Evolutionary conservation across 2,329 filamentous ascomycete species (phyloP).

Genomic region (Alternaria triticina): DNA sequence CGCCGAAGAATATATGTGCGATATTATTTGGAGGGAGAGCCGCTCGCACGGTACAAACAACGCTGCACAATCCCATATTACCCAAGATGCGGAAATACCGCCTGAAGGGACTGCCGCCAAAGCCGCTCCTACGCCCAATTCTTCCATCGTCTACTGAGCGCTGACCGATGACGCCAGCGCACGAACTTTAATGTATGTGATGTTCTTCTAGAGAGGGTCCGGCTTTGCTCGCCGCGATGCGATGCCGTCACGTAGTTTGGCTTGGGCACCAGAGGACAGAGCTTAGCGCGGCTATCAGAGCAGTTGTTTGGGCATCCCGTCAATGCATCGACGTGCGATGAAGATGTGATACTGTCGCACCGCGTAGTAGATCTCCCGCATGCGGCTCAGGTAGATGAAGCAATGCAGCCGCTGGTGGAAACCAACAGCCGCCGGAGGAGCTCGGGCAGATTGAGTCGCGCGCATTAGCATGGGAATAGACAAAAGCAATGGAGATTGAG

Average conservation of each 20-base stretch:
- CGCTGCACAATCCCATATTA: background rate
- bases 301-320: background rate
- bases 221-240: conserved; percentile 1
- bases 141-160: background rate
- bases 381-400: conserved; percentile 12
- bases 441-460: conserved; percentile 2
- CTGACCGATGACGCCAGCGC: conserved; percentile 1
- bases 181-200: background rate
- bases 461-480: background rate
- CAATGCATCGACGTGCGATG: background rate
- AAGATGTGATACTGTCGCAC: conserved; percentile 5
- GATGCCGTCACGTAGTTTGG: conserved; percentile 17
- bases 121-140: background rate
- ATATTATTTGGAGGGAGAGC: background rate
- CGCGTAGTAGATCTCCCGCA: conserved; percentile 28
- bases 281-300: conserved; percentile 8
- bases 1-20: background rate
- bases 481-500: background rate
- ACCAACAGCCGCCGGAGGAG: conserved; percentile 10
- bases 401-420: conserved; percentile 12
- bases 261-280: background rate
- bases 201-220: background rate
- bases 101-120: background rate
- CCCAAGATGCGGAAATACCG: background rate
- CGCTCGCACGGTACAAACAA: background rate